Evolutionary conservation across 148 eudicot species (phyloP).

Genomic region (Polygonum aviculare): DNA sequence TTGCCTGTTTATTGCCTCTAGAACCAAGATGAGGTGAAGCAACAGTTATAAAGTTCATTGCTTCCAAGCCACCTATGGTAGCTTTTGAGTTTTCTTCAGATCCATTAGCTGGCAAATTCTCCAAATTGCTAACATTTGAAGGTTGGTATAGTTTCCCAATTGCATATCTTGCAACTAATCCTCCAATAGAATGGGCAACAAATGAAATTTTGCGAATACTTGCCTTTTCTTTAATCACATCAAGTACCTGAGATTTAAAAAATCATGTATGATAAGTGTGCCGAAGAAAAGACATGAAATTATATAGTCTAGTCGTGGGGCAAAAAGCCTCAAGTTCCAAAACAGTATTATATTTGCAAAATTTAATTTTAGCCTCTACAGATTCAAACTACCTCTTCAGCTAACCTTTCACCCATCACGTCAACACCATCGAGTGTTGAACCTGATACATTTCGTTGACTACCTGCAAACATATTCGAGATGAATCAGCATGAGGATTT

Average conservation of each 20-base stretch:
- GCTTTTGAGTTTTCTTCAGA: conserved; percentile 37
- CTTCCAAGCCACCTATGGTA: conserved; percentile 76
- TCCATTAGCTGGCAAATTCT: conserved; percentile 22
- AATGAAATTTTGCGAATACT: conserved; percentile 68
- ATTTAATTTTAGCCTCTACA: not conserved
- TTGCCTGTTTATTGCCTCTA: conserved; percentile 87
- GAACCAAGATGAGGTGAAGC: conserved; percentile 99
- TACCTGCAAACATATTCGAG: conserved; percentile 45
- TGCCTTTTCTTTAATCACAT: conserved; percentile 56
- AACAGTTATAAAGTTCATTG: conserved; percentile 81
- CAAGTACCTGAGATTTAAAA: conserved; percentile 51
- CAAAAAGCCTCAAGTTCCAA: not conserved
- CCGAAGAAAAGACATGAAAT: not conserved
- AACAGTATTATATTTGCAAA: not conserved
- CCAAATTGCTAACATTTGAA: conserved; percentile 16
- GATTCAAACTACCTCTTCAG: conserved; percentile 61
- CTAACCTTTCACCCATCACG: conserved; percentile 90
- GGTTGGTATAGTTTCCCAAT: conserved; percentile 70
- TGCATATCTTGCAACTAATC: conserved; percentile 89
- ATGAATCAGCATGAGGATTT: not conserved
- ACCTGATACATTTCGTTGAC: conserved; percentile 58
- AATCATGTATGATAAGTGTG: not conserved
- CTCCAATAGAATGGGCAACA: conserved; percentile 96
- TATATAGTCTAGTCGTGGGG: not conserved
- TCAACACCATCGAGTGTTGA: conserved; percentile 90